A percentile compares a stretch with the other conserved stretches of the same genome.
Conservation (phyloP, 1,284 basidiomycete species). For the Phellopilus nigrolimitatus region DNA sequence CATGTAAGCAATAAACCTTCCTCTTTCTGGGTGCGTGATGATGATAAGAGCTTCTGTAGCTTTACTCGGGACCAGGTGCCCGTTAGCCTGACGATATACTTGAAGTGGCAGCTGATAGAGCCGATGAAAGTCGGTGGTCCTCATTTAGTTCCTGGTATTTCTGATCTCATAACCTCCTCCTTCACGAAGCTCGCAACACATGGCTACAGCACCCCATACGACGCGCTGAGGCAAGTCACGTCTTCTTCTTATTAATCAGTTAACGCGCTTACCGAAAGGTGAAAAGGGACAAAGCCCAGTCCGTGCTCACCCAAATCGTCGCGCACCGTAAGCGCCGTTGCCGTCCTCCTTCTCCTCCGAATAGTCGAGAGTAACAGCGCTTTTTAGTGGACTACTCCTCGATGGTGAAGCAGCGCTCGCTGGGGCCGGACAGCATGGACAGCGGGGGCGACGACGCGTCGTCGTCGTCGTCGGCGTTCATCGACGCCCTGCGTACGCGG, state of each 20-base stretch:
- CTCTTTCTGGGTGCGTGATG: slow-evolving; percentile 2
- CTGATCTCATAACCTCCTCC: too few species aligned
- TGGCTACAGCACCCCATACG: slow-evolving; percentile 77
- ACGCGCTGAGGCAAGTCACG: too few species aligned
- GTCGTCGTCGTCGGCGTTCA: slow-evolving; percentile 67
- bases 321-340: too few species aligned
- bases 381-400: slow-evolving; percentile 46
- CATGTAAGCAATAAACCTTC: slow-evolving; percentile 45
- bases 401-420: slow-evolving; percentile 73
- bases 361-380: too few species aligned
- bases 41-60: slow-evolving; percentile 33
- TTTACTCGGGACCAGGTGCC: slow-evolving; percentile 82
- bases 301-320: slow-evolving; percentile 77
- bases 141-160: slow-evolving; percentile 7
- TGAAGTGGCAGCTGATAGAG: slow-evolving; percentile 76
- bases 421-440: slow-evolving; percentile 69
- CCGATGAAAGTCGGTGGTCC: slow-evolving; percentile 52
- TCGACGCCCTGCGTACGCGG: slow-evolving; percentile 72
- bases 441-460: slow-evolving; percentile 62
- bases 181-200: slow-evolving; percentile 70
- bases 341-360: too few species aligned
- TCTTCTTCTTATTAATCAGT: too few species aligned
- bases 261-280: too few species aligned
- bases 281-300: slow-evolving; percentile 80
- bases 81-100: slow-evolving; percentile 73